Base-by-base conservation (phyloP, 768 basidiomycete species). In the Boletellus emodensis region DNA sequence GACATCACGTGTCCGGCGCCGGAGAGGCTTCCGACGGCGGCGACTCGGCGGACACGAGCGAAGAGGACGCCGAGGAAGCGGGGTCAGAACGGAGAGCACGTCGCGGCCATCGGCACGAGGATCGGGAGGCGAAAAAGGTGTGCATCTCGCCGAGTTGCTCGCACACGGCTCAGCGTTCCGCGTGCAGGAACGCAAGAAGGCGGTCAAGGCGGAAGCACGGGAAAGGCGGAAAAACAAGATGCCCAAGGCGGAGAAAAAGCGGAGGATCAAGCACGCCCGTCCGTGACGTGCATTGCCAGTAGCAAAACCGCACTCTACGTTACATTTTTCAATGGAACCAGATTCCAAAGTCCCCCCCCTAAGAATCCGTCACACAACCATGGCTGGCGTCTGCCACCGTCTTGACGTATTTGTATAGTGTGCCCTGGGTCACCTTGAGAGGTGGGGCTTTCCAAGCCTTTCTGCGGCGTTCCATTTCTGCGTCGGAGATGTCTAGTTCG, bases 171-270 rank as follows among this genome's bases (percentile, higher is more conserved):
- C 35, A 53, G 47, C 45, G 51, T 33, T 49, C 52, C 30, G 48
- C 48, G 46, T 50, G 15, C 58, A 95, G 94, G 93, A 94, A 68
- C 83, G 94, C 20, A 97, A 98, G 72, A 90, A 90, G 64, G 83
- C 84, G 4, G 81, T 79, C 24, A 97, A 97, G 66, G 85, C 84
- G 48, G 90, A 90, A 67, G 84, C 88, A 35, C 79, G 85, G 61
- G 94, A 96, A 72, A 88, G 81, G 67, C 78, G 95, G 54, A 91
- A 93, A 69, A 76, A 81, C 59, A 98, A 98, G 74, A 92, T 97
- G 77, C 90, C 94, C 40, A 98, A 98, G 65, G 83, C 87, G 37
- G 92, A 95, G 71, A 98, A 97, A 76, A 91, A 91, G 73, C 79
- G 83, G 37, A 81, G 80, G 55, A 78, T 97, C 59, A 96, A 91